These are phyloP conservation scores for Tetradesmus lagerheimii DNA, from an alignment of 139 green algal species.

Conservation along the genomic window DNA sequence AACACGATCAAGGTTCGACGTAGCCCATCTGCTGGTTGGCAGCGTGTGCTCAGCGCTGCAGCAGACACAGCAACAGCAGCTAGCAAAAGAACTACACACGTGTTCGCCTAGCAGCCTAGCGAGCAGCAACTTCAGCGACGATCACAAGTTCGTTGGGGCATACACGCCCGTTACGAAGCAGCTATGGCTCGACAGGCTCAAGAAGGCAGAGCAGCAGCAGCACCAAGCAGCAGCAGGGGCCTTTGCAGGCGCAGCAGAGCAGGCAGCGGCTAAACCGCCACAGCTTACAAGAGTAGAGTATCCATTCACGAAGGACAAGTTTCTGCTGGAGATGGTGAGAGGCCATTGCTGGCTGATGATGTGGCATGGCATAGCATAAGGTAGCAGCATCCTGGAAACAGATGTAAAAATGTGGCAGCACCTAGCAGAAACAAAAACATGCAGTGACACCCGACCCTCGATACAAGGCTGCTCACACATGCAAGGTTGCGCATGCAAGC, in stretches of 20 bases:
- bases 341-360: background rate
- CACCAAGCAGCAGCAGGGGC: constrained; percentile 4
- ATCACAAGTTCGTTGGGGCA: constrained; percentile 53
- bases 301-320: constrained; percentile 67
- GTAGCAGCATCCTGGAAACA: no score
- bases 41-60: background rate
- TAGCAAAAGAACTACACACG: background rate
- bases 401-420: no score
- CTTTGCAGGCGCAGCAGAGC: background rate
- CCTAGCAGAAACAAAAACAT: no score
- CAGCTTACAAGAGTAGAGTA: constrained; percentile 60
- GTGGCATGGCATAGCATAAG: no score
- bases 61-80: background rate
- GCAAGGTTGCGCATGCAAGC: no score
- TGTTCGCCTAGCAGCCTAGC: background rate
- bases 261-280: constrained; percentile 3
- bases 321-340: constrained; percentile 67
- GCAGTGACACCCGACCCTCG: no score
- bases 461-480: no score
- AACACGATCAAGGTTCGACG: background rate
- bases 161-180: constrained; percentile 77
- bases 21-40: background rate
- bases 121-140: constrained; percentile 18
- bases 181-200: constrained; percentile 66
- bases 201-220: constrained; percentile 7